Percentiles rank a stretch among this genome's conserved stretches.
Conservation (phyloP, 352 stramenopile genomes). For the Globisporangium nodosum region DNA sequence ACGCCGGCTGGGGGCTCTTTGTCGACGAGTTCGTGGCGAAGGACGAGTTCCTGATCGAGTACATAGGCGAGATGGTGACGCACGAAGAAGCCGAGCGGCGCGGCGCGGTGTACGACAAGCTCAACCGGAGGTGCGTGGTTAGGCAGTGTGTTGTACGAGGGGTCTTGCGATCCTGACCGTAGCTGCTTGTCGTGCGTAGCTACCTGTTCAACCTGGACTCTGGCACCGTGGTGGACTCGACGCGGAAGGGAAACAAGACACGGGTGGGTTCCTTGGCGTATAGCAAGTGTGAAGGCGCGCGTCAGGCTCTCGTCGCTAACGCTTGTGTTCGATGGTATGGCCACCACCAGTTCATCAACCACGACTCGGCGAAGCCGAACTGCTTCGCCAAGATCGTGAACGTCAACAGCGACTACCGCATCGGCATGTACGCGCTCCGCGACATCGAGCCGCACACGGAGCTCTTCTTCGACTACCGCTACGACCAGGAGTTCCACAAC, state of each 20-base stretch:
- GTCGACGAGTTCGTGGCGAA: constrained; percentile 85
- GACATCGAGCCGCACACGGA: constrained; percentile 87
- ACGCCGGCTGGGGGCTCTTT: constrained; percentile 91
- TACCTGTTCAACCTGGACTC: constrained; percentile 94
- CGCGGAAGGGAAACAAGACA: constrained; percentile 93
- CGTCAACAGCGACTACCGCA: constrained; percentile 90
- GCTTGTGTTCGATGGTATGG: neutral
- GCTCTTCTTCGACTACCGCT: constrained; percentile 86
- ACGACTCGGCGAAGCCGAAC: constrained; percentile 78
- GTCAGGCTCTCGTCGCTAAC: neutral
- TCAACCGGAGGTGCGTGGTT: constrained; percentile 59
- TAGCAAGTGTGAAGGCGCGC: neutral
- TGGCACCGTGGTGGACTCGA: constrained; percentile 91
- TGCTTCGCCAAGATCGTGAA: constrained; percentile 88
- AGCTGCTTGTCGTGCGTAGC: constrained; percentile 14
- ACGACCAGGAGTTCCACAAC: constrained; percentile 67
- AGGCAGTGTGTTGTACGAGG: neutral
- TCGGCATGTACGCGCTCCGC: constrained; percentile 89
- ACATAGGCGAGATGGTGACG: constrained; percentile 92
- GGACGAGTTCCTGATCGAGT: constrained; percentile 93
- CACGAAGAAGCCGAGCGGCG: constrained; percentile 89
- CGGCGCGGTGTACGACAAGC: constrained; percentile 84
- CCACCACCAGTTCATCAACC: constrained; percentile 83
- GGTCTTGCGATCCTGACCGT: no score
- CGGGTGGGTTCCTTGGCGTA: constrained; percentile 30